Evolutionary conservation across 768 basidiomycete genomes (phyloP).

Genomic region (Agaricus sinodeliciosus): DNA sequence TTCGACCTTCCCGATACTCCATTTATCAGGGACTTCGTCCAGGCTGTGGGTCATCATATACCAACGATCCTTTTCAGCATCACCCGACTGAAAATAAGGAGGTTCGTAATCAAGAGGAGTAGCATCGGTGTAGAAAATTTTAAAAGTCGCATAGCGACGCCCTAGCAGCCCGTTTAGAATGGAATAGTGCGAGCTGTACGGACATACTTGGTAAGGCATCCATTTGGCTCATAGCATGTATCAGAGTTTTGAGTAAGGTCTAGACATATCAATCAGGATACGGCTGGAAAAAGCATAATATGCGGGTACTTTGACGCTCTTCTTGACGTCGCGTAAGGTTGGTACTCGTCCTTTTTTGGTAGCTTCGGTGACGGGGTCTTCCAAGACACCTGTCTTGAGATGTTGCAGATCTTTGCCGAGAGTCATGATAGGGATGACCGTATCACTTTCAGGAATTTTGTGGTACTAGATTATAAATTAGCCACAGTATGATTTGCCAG

Average conservation of each 20-base stretch:
- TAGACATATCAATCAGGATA: conserved; percentile 22
- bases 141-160: conserved; percentile 83
- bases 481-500: background rate
- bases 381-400: conserved; percentile 14
- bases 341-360: conserved; percentile 55
- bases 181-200: background rate
- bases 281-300: background rate
- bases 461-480: conserved; percentile 46
- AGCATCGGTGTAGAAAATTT: conserved; percentile 75
- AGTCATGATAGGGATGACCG: conserved; percentile 64
- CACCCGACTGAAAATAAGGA: conserved; percentile 68
- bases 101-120: conserved; percentile 84
- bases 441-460: conserved; percentile 51
- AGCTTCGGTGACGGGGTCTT: conserved; percentile 58
- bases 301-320: conserved; percentile 60
- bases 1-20: conserved; percentile 57
- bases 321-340: conserved; percentile 76
- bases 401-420: conserved; percentile 50
- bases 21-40: conserved; percentile 69
- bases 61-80: conserved; percentile 68
- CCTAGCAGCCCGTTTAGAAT: conserved; percentile 30
- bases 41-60: conserved; percentile 74
- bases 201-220: conserved; percentile 68
- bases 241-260: conserved; percentile 70
- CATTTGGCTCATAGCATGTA: conserved; percentile 76